Conservation (phyloP, 495 filamentous ascomycete genomes). For the Daldinia loculata region DNA sequence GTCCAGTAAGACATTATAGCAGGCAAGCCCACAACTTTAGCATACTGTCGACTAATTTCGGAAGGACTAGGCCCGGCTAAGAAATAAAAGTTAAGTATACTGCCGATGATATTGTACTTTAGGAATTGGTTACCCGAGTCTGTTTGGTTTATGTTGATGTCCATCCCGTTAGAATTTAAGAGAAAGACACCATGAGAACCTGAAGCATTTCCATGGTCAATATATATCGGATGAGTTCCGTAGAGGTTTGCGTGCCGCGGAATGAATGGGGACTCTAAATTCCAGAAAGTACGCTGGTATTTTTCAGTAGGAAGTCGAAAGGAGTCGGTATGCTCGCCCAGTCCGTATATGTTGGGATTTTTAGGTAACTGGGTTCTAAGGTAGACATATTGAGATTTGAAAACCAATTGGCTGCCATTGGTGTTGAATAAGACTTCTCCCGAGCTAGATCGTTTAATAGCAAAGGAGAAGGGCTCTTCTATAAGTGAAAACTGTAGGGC, state of each 20-base stretch:
- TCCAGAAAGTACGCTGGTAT: constrained; percentile 83
- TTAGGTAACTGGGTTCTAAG: constrained; percentile 73
- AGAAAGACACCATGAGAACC: constrained; percentile 86
- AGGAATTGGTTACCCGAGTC: constrained; percentile 72
- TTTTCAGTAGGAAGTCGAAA: constrained; percentile 73
- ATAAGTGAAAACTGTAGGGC: constrained; percentile 70
- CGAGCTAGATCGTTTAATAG: constrained; percentile 65
- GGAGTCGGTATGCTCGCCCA: constrained; percentile 81
- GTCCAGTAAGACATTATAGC: constrained; percentile 90
- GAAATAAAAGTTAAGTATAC: constrained; percentile 86
- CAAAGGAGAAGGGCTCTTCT: constrained; percentile 79
- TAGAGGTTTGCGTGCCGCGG: constrained; percentile 71
- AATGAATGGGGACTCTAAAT: constrained; percentile 70
- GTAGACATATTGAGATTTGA: constrained; percentile 79
- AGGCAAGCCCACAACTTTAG: constrained; percentile 71
- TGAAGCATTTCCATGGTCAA: constrained; percentile 70
- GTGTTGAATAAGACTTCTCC: constrained; percentile 81
- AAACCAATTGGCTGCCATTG: constrained; percentile 70
- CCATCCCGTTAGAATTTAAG: constrained; percentile 84
- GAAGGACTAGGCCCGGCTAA: constrained; percentile 75
- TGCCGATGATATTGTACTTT: constrained; percentile 84
- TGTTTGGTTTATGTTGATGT: constrained; percentile 77
- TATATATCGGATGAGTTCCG: constrained; percentile 83
- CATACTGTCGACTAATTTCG: constrained; percentile 77
- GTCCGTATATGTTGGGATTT: constrained; percentile 76